Base-by-base conservation (phyloP, 139 green algal species). In the Haematococcus lacustris region DNA sequence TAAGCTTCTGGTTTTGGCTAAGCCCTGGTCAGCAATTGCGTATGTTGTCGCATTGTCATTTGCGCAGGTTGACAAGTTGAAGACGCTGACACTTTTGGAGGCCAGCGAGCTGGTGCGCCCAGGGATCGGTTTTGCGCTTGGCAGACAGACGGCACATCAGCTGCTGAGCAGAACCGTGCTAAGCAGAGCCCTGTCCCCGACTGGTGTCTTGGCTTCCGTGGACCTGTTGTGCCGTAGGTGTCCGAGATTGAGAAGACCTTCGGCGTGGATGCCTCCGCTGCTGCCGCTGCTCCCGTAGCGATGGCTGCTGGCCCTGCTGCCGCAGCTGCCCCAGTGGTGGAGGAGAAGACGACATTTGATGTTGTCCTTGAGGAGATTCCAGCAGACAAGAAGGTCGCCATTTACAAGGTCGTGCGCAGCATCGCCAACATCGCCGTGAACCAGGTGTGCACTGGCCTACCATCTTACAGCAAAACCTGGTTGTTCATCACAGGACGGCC, bases 311-410 rank as follows among this genome's bases (percentile, higher is more conserved):
- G 38, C 26, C 33, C 68, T n/a, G 71, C 61, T 25, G 73, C 47
- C 62, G 79, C 72, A 51, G 85, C 68, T 17, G 82, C 71, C 50
- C 82, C 77, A 9, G 80, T 78, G 9, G 85, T 75, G 7, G 85
- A 84, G 25, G 85, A 87, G 78, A 87, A 90, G 83, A 90, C 85
- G 32, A 81, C 86, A 60, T 90, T 88, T 66, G 81, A 88, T 43
- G 71, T 90, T 2, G 80, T 88, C 21, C 81, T 90, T 21, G 75
- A 80, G 64, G 82, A 83, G 25, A 80, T 88, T 57, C 80, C 80
- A n/a, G 79, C 80, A 21, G 73, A 81, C 77, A 90, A 90, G 85
- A 85, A 85, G 80, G 76, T 78, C n/a, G 71, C 64, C 63, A 37
- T 81, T 51, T 85, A 85, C 79, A 85, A 85, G 79, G 75, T 78